Evolutionary conservation across 148 eudicot genomes (phyloP).

Genomic region (Diospyros lotus): DNA sequence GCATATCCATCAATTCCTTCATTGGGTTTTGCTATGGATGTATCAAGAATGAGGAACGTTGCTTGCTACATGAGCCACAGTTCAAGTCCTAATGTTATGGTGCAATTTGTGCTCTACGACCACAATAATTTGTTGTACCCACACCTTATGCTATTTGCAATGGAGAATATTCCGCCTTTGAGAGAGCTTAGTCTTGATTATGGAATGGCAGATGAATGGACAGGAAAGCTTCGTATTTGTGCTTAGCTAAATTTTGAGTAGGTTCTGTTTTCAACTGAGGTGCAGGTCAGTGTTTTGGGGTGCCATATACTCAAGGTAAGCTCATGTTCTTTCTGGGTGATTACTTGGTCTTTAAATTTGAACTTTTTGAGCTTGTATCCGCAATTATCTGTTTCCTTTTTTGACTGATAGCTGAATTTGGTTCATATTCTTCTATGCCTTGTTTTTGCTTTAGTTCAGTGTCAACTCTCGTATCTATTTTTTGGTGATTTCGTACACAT

Average conservation of each 20-base stretch:
- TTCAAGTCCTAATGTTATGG: constrained; percentile 71
- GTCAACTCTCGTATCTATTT: not conserved
- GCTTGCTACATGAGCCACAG: constrained; percentile 86
- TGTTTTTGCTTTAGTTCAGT: not conserved
- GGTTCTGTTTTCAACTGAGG: constrained; percentile 19
- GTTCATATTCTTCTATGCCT: not conserved
- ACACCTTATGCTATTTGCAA: constrained; percentile 77
- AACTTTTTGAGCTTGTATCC: not conserved
- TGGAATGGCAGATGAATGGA: constrained; percentile 74
- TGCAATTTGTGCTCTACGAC: constrained; percentile 77
- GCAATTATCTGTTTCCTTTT: not conserved
- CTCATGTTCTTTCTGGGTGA: not conserved
- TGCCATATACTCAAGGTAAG: constrained; percentile 28
- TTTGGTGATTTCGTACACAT: not conserved
- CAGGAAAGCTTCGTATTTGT: constrained; percentile 64
- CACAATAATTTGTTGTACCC: constrained; percentile 72
- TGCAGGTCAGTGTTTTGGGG: constrained; percentile 20
- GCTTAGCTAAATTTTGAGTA: constrained; percentile 22
- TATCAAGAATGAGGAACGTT: constrained; percentile 77
- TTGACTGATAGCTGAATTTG: not conserved
- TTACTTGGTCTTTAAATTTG: not conserved
- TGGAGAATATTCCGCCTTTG: constrained; percentile 87
- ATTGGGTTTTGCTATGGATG: constrained; percentile 82
- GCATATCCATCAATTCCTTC: constrained; percentile 63
- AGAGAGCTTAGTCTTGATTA: constrained; percentile 88